A percentile compares a stretch with the other conserved stretches of the same genome.
Conservation (phyloP, 1,284 basidiomycete genomes). For the Blastosporella zonata region DNA sequence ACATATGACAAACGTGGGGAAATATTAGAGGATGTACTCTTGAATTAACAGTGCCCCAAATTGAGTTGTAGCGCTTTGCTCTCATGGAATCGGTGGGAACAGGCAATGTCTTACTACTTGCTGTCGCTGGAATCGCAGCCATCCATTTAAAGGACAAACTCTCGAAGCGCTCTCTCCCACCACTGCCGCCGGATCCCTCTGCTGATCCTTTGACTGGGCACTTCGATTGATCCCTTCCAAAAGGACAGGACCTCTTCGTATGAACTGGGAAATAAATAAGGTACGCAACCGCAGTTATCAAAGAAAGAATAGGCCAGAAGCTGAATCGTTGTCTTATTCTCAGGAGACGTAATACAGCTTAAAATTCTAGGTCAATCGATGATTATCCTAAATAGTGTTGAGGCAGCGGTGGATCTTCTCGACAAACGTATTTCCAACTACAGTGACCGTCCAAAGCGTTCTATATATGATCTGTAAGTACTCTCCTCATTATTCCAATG, state of each 20-base stretch:
- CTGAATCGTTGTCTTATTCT: not conserved
- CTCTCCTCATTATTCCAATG: not conserved
- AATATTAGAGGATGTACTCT: no score
- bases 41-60: no score
- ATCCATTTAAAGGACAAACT: not conserved
- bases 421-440: conserved; percentile 31
- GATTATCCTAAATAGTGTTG: conserved; percentile 29
- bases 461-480: conserved; percentile 11
- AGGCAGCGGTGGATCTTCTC: conserved; percentile 29
- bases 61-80: no score
- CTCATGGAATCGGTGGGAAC: no score
- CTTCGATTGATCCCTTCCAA: conserved; percentile 4
- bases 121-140: not conserved
- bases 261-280: conserved; percentile 9
- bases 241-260: conserved; percentile 10
- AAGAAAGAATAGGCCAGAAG: no score
- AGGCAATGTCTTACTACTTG: not conserved
- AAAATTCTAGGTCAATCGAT: conserved; percentile 24
- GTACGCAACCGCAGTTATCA: not conserved
- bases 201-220: conserved; percentile 8
- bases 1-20: no score
- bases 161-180: not conserved
- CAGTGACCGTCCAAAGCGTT: conserved; percentile 20
- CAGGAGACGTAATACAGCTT: conserved; percentile 25
- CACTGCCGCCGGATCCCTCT: conserved; percentile 10